A percentile compares a stretch with the other conserved stretches of the same genome.
Conservation (phyloP, 23 red algal species). For the Gracilaria vermiculophylla region DNA sequence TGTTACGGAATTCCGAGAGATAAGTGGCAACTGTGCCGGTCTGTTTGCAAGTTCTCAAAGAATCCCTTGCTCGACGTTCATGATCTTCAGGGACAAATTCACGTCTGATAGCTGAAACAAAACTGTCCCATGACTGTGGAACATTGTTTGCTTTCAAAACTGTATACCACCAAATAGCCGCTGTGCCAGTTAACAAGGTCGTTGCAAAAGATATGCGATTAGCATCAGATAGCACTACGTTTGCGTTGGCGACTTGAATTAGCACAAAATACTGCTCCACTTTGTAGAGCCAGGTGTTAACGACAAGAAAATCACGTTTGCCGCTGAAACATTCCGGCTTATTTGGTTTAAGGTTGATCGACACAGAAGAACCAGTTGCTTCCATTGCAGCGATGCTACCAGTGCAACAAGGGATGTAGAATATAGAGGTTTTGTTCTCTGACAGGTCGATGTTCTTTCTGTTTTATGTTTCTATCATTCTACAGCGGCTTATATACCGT, state of each 20-base stretch:
- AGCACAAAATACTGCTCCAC: conserved; percentile 1
- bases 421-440: too few species aligned
- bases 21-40: not conserved
- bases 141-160: not conserved
- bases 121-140: not conserved
- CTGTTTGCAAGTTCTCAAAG: not conserved
- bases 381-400: too few species aligned
- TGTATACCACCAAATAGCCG: conserved; percentile 13
- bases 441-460: too few species aligned
- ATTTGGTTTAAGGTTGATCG: conserved; percentile 8
- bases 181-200: not conserved
- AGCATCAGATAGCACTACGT: not conserved
- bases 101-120: not conserved
- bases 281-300: conserved; percentile 19
- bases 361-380: not conserved
- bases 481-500: too few species aligned
- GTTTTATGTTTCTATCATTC: too few species aligned
- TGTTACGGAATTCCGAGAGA: conserved; percentile 8
- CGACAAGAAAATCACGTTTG: not conserved
- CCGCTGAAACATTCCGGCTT: not conserved
- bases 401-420: too few species aligned
- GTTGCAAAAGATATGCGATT: not conserved
- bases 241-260: not conserved
- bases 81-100: conserved; percentile 22
- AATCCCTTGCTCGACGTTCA: not conserved